Evolutionary conservation across 371 early-diverging fungal species (phyloP), one percentile per base, ranked within the genome.

Genomic region (Zopfochytrium polystomum): DNA sequence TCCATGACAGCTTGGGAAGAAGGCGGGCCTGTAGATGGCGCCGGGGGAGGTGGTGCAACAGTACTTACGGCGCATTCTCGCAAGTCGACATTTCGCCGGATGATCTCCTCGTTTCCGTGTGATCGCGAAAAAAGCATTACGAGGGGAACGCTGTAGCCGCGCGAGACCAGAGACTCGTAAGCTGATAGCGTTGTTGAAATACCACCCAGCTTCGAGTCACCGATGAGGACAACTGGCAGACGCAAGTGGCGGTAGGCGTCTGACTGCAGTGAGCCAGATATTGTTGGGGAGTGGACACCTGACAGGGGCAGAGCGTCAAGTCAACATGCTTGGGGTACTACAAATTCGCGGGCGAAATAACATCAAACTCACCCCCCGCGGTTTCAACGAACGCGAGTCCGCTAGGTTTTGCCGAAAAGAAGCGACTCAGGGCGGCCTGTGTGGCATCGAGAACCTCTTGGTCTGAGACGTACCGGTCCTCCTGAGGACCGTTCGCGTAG

Each of bases 161-260:
- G 80, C 13, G 86, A 55, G 18, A 75, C 71, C 33, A 90, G 74
- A 0, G 87, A 79, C 62, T 92, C 92, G 66, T 81, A 86, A 0
- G 90, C 79, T 0, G 87, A 79, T 29, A 90, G 55, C 3, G 92
- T 90, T 2, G 92, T 88, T 0, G 89, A 87, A 55, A 92, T 90
- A 0, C 90, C 90, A 31, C 90, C 90, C 1, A 92, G 73, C 11
- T 80, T 74, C 42, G 85, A 74, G 69, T 90, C 92, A 23, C 90
- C 92, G 26, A 90, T 69, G 0, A 92, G 76, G 15, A 92, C 63
- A 11, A 83, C 80, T 7, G 90, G 90, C 5, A 87, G 67, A 25
- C 87, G 80, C 6, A 90, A 71, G 3, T 83, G 74, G n/a, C 90
- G 79, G 72, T 87, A 90, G 60, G 87, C 85, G 43, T 82, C 82